These are phyloP conservation scores for Thraustochytrium sp. DNA, from an alignment of 352 stramenopile species.

Conservation along the genomic window DNA sequence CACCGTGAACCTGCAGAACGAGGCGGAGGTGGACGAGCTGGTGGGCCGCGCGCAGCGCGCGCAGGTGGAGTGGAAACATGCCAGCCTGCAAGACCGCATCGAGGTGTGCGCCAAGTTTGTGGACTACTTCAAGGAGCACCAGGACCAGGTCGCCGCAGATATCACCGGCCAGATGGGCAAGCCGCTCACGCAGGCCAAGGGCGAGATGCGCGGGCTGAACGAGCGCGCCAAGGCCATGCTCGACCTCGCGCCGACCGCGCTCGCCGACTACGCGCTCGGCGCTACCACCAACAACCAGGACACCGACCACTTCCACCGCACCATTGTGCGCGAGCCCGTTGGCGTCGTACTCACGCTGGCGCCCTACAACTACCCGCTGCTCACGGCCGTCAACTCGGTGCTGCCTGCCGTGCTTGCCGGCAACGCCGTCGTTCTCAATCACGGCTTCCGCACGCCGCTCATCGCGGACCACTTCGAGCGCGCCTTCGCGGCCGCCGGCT, in stretches of 20 bases:
- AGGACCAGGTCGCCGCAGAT: constrained; percentile 62
- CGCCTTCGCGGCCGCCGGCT: constrained; percentile 63
- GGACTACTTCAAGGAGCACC: constrained; percentile 47
- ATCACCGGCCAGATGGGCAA: constrained; percentile 77
- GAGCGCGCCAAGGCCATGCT: constrained; percentile 64
- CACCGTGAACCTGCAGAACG: background rate
- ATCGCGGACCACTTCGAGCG: constrained; percentile 66
- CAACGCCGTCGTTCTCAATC: constrained; percentile 71
- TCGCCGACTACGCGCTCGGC: constrained; percentile 62
- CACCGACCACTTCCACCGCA: constrained; percentile 58
- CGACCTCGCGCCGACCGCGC: constrained; percentile 61
- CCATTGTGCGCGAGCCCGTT: constrained; percentile 71
- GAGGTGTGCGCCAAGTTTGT: background rate
- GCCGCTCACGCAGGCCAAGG: constrained; percentile 63
- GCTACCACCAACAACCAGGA: constrained; percentile 53
- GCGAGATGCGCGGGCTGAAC: constrained; percentile 67
- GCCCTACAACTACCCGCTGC: constrained; percentile 74
- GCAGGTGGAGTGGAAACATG: constrained; percentile 7
- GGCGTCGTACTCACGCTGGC: constrained; percentile 73
- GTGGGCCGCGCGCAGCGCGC: background rate
- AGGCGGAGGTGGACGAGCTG: background rate
- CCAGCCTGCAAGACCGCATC: background rate
- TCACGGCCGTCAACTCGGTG: constrained; percentile 75
- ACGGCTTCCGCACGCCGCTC: constrained; percentile 68
- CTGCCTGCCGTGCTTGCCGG: constrained; percentile 69